These are phyloP conservation scores for Elsinoe australis DNA, from an alignment of 2,329 filamentous ascomycete genomes.

Conservation along the genomic window DNA sequence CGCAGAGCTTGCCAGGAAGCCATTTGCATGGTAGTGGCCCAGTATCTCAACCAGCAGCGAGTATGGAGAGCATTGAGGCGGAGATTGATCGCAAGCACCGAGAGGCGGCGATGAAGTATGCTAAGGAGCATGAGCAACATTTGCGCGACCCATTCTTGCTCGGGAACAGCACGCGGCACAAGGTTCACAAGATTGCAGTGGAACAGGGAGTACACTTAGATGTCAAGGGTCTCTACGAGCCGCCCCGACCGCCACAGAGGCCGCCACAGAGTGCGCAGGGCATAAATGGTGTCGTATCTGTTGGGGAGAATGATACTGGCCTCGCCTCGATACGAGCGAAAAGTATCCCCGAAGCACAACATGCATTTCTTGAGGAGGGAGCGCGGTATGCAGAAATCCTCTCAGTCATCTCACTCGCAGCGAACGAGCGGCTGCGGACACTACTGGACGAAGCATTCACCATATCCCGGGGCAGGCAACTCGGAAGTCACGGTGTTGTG, in stretches of 20 bases:
- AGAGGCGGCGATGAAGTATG: conserved; percentile 55
- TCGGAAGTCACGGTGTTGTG: conserved; percentile 63
- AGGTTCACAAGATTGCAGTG: conserved; percentile 50
- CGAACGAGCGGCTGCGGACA: conserved; percentile 68
- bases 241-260: conserved; percentile 23
- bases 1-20: conserved; percentile 31
- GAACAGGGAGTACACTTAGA: conserved; percentile 54
- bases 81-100: conserved; percentile 59
- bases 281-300: conserved; percentile 26
- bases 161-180: conserved; percentile 50
- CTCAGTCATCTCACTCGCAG: conserved; percentile 71
- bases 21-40: conserved; percentile 35
- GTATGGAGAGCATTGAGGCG: conserved; percentile 60
- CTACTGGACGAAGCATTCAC: conserved; percentile 69
- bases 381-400: conserved; percentile 73
- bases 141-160: conserved; percentile 66
- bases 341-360: conserved; percentile 22
- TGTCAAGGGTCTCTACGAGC: conserved; percentile 47
- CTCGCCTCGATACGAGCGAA: conserved; percentile 31
- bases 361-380: conserved; percentile 62
- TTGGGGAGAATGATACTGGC: conserved; percentile 24
- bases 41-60: conserved; percentile 49
- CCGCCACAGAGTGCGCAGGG: conserved; percentile 19
- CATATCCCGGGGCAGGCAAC: conserved; percentile 63
- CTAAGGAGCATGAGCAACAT: conserved; percentile 57